Evolutionary conservation across 805 yeast genomes (phyloP).

Genomic region (Schwanniomyces vanrijiae): DNA sequence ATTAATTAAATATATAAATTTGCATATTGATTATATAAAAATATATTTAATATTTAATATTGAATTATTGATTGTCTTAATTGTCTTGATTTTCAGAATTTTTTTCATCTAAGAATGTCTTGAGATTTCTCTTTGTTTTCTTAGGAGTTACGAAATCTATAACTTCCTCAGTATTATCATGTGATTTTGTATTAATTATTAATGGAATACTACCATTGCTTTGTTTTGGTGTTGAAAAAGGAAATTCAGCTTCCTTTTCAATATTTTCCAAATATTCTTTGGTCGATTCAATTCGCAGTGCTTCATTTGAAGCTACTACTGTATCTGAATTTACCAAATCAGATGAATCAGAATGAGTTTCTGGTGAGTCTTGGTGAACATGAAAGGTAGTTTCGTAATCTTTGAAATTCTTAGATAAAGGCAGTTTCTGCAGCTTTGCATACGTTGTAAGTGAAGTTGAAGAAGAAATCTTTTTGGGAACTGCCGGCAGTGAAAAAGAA

Average conservation of each 20-base stretch:
- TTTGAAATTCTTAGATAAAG: not conserved
- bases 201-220: constrained; percentile 2
- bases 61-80: not conserved
- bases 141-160: constrained; percentile 15
- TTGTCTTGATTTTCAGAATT: no score
- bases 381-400: not conserved
- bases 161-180: constrained; percentile 5
- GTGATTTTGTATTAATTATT: constrained; percentile 12
- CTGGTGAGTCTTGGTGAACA: not conserved
- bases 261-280: not conserved
- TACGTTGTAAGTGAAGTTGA: not conserved
- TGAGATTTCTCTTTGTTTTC: not conserved
- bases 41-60: no score
- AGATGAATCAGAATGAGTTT: not conserved
- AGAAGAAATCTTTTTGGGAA: not conserved
- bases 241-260: not conserved
- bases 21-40: not conserved
- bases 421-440: not conserved
- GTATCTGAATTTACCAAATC: not conserved
- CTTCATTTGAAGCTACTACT: not conserved
- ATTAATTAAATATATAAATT: not conserved
- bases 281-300: no score
- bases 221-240: not conserved
- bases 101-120: not conserved
- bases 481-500: not conserved